phyloP scores from a whole-genome alignment of 1,284 basidiomycete genomes.

The Ganoderma sp. region DNA sequence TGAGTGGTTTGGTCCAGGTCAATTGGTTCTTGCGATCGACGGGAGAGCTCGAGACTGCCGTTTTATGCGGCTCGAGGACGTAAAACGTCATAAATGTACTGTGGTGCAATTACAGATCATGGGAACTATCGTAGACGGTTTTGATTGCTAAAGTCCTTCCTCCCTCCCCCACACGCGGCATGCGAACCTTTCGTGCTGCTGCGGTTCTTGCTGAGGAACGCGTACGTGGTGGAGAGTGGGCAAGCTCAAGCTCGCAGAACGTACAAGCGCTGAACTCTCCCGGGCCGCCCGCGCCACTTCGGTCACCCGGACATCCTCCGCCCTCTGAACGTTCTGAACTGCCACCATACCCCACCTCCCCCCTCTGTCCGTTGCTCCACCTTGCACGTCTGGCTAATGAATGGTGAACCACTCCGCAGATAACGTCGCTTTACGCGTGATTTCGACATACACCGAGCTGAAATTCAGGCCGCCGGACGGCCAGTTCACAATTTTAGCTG shows the following conservation, averaged over 20 bases:
- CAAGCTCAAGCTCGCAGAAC: not conserved
- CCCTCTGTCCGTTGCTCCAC: not conserved
- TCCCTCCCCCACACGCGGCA: not conserved
- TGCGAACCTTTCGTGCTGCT: not conserved
- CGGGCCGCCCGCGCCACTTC: not conserved
- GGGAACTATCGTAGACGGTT: not conserved
- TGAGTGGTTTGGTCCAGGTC: not conserved
- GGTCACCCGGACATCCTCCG: not conserved
- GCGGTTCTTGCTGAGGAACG: not conserved
- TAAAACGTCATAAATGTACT: constrained; percentile 11
- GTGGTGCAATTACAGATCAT: constrained; percentile 10
- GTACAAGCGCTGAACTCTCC: not conserved
- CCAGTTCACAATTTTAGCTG: constrained; percentile 67
- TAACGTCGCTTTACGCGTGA: constrained; percentile 41
- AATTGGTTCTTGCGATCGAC: not conserved
- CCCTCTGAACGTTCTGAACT: not conserved
- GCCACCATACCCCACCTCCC: too few species aligned
- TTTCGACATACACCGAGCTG: constrained; percentile 51
- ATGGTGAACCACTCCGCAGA: constrained; percentile 35
- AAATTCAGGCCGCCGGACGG: constrained; percentile 53
- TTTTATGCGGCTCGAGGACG: constrained; percentile 14
- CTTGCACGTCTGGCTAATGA: constrained; percentile 20
- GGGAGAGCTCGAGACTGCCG: not conserved
- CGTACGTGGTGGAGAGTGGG: not conserved
- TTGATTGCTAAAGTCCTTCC: not conserved